Percentiles rank a stretch among this genome's conserved stretches.
Conservation (phyloP, 176 grass and related monocot species). For the Zoysia japonica region DNA sequence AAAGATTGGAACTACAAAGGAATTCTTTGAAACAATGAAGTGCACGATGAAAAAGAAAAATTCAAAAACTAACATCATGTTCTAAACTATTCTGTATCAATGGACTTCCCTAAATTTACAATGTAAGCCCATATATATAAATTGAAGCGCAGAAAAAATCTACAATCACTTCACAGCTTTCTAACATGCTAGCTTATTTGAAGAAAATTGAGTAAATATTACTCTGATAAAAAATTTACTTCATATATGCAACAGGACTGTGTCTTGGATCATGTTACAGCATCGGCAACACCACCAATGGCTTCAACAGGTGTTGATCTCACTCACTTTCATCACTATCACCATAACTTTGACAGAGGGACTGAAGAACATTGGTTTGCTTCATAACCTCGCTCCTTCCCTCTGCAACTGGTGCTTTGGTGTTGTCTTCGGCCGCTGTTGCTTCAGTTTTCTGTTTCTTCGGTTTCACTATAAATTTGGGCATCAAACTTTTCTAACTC, state of each 20-base stretch:
- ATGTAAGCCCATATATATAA: too few species aligned
- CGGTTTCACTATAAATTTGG: constrained; percentile 53
- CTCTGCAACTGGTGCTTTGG: constrained; percentile 18
- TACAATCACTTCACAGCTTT: neutral
- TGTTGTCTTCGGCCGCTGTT: neutral
- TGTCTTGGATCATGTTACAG: neutral
- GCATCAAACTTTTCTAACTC: constrained; percentile 46
- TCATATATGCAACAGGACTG: neutral
- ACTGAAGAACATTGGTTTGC: constrained; percentile 53
- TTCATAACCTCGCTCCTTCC: neutral
- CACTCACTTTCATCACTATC: constrained; percentile 50
- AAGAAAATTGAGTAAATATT: neutral
- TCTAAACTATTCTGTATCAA: too few species aligned
- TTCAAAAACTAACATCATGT: too few species aligned
- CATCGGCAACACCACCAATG: neutral
- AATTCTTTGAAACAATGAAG: too few species aligned
- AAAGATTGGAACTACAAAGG: too few species aligned
- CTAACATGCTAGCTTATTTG: neutral
- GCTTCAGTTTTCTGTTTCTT: constrained; percentile 46
- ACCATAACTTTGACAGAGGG: constrained; percentile 50
- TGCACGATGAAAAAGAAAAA: too few species aligned
- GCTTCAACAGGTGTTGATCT: neutral
- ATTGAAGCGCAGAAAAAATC: neutral
- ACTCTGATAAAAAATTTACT: neutral
- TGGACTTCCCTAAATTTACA: too few species aligned